Evolutionary conservation across 257 asterid genomes (phyloP), one percentile per base, ranked within the genome.

Genomic region (Capsicum chinense): DNA sequence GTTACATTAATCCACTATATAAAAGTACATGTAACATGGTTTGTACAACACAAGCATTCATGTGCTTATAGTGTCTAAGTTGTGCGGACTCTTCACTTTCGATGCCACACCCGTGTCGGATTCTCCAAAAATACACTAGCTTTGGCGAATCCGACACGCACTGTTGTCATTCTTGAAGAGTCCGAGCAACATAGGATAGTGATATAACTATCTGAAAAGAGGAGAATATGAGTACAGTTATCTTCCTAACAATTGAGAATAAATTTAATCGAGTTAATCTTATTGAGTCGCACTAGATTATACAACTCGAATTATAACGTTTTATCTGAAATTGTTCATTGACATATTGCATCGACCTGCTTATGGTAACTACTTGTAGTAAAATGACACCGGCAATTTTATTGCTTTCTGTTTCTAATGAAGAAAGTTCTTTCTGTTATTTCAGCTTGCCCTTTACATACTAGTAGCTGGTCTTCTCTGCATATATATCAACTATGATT

Each of bases 401-500:
- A 6, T 66, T 66, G 73, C 15, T 69, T 69, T 69, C 15, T 17
- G 16, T 42, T 78, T 54, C 64, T 16, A 37, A 33, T 74, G 56
- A 39, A 56, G 79, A 9, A 39, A 39, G 21, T 69, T 62, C 26
- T 83, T 42, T 85, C 69, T 63, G 11, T 78, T 82, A 60, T 84
- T 64, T 89, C 97, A 96, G 99, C 94, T 93, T 48, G 88, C 99
- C 62, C 63, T 91, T 44, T 92, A 85, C 73, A 93, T 93, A 78
- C 92, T 94, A 76, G 92, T 88, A 21, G 94, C 97, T 59, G 99
- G 98, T 84, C 80, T 92, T 86, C 93, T 96, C 73, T 96, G 98
- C 93, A 88, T 94, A 84, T 96, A 92, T 68, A 90, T 96, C 92
- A 94, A 96, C 92, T 94, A 96, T 67, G 99, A 96, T 85, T 94